A percentile compares a stretch with the other conserved stretches of the same genome.
phyloP scores from a whole-genome alignment of 352 stramenopile species.

The Pythium utonaiense region DNA sequence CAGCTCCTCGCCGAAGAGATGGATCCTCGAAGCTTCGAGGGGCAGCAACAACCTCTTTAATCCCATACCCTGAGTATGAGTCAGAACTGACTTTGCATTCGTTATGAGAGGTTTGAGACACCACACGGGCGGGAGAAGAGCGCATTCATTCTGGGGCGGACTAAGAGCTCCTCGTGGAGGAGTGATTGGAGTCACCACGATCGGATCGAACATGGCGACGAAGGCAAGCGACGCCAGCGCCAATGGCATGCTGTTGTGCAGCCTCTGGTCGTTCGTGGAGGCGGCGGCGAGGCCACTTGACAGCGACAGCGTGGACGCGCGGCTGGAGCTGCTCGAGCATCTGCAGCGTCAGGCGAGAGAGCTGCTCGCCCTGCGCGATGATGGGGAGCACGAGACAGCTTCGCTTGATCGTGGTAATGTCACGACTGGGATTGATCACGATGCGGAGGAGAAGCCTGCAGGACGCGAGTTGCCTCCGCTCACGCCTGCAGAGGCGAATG shows the following conservation, averaged over 20 bases:
- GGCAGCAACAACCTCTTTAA: not conserved
- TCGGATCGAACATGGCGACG: not conserved
- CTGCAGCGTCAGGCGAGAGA: conserved; percentile 23
- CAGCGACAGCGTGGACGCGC: conserved; percentile 14
- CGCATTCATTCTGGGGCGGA: not conserved
- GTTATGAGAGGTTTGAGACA: not conserved
- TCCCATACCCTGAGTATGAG: not conserved
- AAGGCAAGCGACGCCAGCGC: not conserved
- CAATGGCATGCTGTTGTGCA: not conserved
- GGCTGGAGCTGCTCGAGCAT: conserved; percentile 28
- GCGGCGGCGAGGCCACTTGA: conserved; percentile 16
- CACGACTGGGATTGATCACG: not conserved
- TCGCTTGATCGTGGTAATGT: not conserved
- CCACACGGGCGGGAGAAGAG: not conserved
- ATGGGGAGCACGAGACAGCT: no score
- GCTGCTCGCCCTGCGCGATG: conserved; percentile 24
- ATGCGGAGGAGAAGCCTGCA: conserved; percentile 8
- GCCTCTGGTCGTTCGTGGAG: conserved; percentile 58
- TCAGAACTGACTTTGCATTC: not conserved
- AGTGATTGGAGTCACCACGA: not conserved
- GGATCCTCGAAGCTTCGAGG: no score
- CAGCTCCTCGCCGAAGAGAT: not conserved
- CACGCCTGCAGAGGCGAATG: conserved; percentile 48
- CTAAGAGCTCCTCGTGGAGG: not conserved
- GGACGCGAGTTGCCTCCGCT: conserved; percentile 26